Conservation (phyloP, 2,329 filamentous ascomycete species). For the Diaporthe sp. region DNA sequence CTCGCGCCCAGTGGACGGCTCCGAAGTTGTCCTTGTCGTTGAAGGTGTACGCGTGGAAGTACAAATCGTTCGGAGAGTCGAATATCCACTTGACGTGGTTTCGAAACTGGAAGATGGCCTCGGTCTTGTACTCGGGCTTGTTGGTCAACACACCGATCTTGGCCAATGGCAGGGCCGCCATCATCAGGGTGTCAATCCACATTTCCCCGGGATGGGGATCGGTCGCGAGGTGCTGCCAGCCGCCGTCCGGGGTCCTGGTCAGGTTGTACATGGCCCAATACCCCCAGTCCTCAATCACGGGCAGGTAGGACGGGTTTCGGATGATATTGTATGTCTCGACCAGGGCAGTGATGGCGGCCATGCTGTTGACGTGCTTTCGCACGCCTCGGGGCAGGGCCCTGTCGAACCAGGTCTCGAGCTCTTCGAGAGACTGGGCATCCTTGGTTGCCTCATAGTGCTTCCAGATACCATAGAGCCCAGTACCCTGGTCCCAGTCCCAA, state of each 20-base stretch:
- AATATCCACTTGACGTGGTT: conserved; percentile 26
- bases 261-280: conserved; percentile 4
- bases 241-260: conserved; percentile 7
- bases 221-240: conserved; percentile 23
- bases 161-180: conserved; percentile 3
- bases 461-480: conserved; percentile 7
- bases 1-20: conserved; percentile 2
- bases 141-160: conserved; percentile 7
- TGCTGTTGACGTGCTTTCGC: conserved; percentile 4
- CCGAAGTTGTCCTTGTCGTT: conserved; percentile 10
- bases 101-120: conserved; percentile 15
- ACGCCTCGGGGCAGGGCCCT: neutral
- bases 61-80: neutral
- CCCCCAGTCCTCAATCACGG: conserved; percentile 8
- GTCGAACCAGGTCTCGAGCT: neutral
- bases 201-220: neutral
- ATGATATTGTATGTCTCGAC: conserved; percentile 6
- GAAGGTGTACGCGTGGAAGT: conserved; percentile 9
- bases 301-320: neutral
- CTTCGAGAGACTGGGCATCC: neutral
- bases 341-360: conserved; percentile 8
- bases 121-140: neutral
- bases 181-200: conserved; percentile 12
- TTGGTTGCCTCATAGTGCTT: conserved; percentile 1
- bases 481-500: conserved; percentile 14